Evolutionary conservation across 495 filamentous ascomycete species (phyloP), one percentile per base, ranked within the genome.

Genomic region (Hypoxylon lienhwacheense): DNA sequence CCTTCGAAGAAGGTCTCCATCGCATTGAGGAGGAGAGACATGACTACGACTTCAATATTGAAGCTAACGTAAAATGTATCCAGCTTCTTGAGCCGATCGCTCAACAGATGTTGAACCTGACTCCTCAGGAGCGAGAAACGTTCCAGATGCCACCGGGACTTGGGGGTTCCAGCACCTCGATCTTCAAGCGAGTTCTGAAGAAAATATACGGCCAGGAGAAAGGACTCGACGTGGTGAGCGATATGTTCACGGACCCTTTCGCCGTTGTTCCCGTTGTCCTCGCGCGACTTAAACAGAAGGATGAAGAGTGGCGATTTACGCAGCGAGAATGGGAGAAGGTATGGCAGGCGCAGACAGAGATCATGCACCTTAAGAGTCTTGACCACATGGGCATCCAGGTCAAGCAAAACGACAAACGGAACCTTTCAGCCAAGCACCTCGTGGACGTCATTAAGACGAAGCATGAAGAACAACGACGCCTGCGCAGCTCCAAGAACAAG

Each of bases 321-420:
- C 90, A 89, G 80, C 89, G 93, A 17, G 95, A 97, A 66, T 99
- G 95, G 95, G 90, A 97, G 70, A 97, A 97, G 68, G 89, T 97
- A 16, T 99, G 95, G 95, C 89, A 91, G 47, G 85, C 86, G 47
- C 93, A 97, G 69, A 97, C 91, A 33, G 85, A 91, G 55, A 80
- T 85, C 53, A 89, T 91, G 66, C 96, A 96, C 70, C 91, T 91
- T 76, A 90, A 86, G 71, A 96, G 90, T 71, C 81, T 99, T 39
- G 95, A 99, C 55, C 95, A 97, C 63, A 92, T 96, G 77, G 88
- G 89, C 8, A 89, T 95, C 52, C 85, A 85, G 26, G 85, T 86
- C 57, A 95, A 91, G 70, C 74, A 77, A 22, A 81, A 78, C 7
- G 92, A 97, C 72, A 96, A 96, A 76, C 89, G 90, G 37, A 85